Percentiles rank a stretch among this genome's conserved stretches.
phyloP scores from a whole-genome alignment of 2,329 filamentous ascomycete species.

The Ophioceras dolichostomum region DNA sequence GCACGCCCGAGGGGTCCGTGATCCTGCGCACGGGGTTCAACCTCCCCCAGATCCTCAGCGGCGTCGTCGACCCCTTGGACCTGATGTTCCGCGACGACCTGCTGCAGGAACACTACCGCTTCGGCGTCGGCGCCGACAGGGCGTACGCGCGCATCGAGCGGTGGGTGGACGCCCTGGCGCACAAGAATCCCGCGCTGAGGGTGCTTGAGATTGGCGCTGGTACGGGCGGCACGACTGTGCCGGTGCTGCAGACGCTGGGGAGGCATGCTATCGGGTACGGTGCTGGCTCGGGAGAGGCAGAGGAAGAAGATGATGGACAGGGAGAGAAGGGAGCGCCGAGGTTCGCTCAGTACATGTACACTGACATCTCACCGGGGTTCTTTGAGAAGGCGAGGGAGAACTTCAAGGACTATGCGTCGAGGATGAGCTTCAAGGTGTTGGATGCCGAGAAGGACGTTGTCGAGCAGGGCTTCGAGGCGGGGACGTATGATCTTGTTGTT shows the following conservation, averaged over 20 bases:
- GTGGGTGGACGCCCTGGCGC: slow-evolving; percentile 8
- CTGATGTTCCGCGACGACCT: slow-evolving; percentile 12
- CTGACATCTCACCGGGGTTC: slow-evolving; percentile 25
- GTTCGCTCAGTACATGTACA: slow-evolving; percentile 18
- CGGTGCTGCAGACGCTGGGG: slow-evolving; percentile 10
- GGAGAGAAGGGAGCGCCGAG: slow-evolving; percentile 1
- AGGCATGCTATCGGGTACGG: slow-evolving; percentile 3
- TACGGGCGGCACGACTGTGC: slow-evolving; percentile 18
- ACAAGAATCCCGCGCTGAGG: slow-evolving; percentile 18
- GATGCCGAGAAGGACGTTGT: slow-evolving; percentile 18
- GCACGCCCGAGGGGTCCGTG: slow-evolving; percentile 7
- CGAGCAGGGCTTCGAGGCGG: slow-evolving; percentile 13
- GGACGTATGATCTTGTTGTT: slow-evolving; percentile 16
- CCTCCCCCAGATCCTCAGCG: slow-evolving; percentile 9
- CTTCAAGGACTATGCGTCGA: slow-evolving; percentile 9
- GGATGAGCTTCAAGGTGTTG: slow-evolving; percentile 20
- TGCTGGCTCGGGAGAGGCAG: no score
- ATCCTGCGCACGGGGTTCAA: slow-evolving; percentile 10
- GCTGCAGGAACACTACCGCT: slow-evolving; percentile 9
- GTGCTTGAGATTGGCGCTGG: slow-evolving; percentile 25
- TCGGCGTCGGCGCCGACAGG: slow-evolving; percentile 8
- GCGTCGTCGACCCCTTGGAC: slow-evolving; percentile 12
- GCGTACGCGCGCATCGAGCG: slow-evolving; percentile 7
- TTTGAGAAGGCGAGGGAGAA: slow-evolving; percentile 18
- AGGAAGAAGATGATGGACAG: no score